These are phyloP conservation scores for Alopecurus myosuroides DNA, from an alignment of 176 grass and related monocot species.

Conservation along the genomic window DNA sequence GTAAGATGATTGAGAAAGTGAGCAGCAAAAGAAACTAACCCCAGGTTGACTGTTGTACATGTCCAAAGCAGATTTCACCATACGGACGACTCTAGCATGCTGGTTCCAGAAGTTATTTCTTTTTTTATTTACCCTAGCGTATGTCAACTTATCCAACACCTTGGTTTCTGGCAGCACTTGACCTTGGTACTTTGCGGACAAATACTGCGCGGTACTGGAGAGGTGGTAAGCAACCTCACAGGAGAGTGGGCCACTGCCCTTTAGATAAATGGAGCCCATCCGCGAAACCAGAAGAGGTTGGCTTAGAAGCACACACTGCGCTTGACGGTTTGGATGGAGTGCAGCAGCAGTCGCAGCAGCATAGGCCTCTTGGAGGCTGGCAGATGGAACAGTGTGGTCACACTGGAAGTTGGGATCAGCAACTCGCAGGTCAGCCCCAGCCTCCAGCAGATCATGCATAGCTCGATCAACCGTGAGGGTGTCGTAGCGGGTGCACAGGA, in stretches of 20 bases:
- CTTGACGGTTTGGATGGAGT: background rate
- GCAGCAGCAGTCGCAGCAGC: background rate
- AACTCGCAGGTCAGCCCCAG: background rate
- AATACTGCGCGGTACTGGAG: background rate
- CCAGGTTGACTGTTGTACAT: background rate
- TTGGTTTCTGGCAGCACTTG: background rate
- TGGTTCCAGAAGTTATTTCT: background rate
- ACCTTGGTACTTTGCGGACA: background rate
- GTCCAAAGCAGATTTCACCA: background rate
- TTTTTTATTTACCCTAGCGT: background rate
- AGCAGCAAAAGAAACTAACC: background rate
- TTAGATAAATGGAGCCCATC: background rate
- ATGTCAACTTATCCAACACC: background rate
- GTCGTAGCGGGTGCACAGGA: background rate
- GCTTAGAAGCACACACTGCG: background rate
- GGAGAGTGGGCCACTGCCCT: background rate
- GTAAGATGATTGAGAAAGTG: background rate
- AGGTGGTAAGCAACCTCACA: background rate
- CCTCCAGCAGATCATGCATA: background rate
- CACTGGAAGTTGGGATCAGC: background rate
- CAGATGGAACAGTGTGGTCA: background rate
- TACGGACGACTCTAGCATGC: background rate
- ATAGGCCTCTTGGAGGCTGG: background rate
- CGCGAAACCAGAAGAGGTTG: background rate
- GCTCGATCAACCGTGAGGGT: background rate